Evolutionary conservation across 2,329 filamentous ascomycete species (phyloP), one percentile per base, ranked within the genome.

Genomic region (Trichoderma sp.): DNA sequence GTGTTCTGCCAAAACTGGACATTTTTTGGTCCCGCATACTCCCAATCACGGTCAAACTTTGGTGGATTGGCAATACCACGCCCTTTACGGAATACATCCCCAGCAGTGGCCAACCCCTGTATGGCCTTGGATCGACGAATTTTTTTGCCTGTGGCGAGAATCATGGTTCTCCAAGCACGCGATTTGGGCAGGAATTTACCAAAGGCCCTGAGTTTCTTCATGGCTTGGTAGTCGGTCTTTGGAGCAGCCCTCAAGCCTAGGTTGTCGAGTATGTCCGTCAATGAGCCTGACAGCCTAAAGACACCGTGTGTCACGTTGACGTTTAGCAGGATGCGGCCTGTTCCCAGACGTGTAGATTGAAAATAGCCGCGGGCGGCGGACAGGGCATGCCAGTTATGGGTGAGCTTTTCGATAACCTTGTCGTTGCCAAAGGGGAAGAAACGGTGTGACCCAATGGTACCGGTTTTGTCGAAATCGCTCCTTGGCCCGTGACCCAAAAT

Each of bases 301-400:
- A 88, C 82, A 3, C 84, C 85, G 73, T 88, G 84, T 0, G 85
- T 85, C 11, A 88, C 84, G 71, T 90, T 89, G 61, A 82, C 81
- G 73, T 90, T 90, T 30, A 89, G 79, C 0, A 90, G 81, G 1
- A 89, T 75, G 0, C 86, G 82, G 2, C 86, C 87, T 0, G 87
- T 89, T 0, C 84, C 84, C 0, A 86, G 80, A 6, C 87, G 85
- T 3, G 85, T 82, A 36, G 86, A 88, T 75, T 88, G 86, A 71
- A 88, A 88, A 74, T 86, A 89, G 1, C 88, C 88, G 18, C 87
- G 84, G 1, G 86, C 79, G 34, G 86, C 82, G 8, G 80, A 58
- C 24, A 86, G 79, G 8, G 80, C 75, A 12, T 79, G 79, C 0
- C 75, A 76, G 0, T 80, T 78, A 6, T 70, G 53, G 6, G 76